Base-by-base conservation (phyloP, 352 stramenopile genomes). In the Phytophthora pinifolia region DNA sequence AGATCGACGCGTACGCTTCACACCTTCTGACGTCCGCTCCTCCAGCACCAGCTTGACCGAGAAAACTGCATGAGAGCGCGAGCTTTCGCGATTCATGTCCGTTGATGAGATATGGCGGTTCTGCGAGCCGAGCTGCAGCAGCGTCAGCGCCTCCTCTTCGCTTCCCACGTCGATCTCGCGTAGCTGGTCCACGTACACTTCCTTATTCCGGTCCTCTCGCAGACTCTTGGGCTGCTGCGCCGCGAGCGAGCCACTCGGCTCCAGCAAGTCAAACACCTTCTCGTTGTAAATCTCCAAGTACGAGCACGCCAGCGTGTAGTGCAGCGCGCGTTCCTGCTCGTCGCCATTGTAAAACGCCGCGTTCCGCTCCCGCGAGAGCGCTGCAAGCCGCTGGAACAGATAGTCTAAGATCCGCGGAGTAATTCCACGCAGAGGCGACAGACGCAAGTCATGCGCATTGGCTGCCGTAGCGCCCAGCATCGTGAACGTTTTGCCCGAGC, bases 21-120 rank as follows among this genome's bases (percentile, higher is more conserved):
- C 66, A 15, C 82, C 83, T 29, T 65, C 58, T 3, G 72, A 66
- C 10, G 83, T 88, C 22, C 83, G 73, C 41, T 92, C 64, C 3
- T 73, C 86, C 18, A 89, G 86, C 54, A 98, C 82, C 35, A 99
- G 50, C 43, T 94, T 88, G 17, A 99, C 76, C 12, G 96, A 98
- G 59, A 99, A 99, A 18, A 99, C 96, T 6, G 96, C 96, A 64
- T 99, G 97, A 0, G 92, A 98, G 10, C 97, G 80, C 54, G 92
- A 98, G 34, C 88, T 98, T 57, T 96, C 95, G 20, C 86, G 71
- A 72, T 99, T 99, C 97, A 99, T 99, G 30, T 98, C 78, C 0
- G 97, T 99, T 2, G 90, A 87, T 5, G 89, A 96, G 47, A 97
- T 98, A 25, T 94, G 98, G 9, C 97, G 83, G 29, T 89, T 98